Conservation (phyloP, 768 basidiomycete species). For the Rhodosporidiobolus sp. region DNA sequence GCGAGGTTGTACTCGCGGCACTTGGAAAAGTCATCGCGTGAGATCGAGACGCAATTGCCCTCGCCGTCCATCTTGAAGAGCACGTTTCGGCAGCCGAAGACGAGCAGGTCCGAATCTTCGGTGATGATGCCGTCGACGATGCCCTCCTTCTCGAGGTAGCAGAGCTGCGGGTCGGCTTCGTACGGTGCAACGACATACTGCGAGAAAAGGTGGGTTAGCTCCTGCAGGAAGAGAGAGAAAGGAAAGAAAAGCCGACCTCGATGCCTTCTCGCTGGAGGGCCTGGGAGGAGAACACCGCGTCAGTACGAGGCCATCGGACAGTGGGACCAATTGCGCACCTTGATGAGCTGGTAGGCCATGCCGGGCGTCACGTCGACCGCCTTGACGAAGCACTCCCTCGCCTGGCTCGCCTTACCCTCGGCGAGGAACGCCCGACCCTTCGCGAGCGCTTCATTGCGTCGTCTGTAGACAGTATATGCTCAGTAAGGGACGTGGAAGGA, state of each 20-base stretch:
- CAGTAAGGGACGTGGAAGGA: not conserved
- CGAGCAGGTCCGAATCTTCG: conserved; percentile 95
- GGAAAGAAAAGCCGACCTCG: conserved; percentile 17
- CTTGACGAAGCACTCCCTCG: conserved; percentile 83
- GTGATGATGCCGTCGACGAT: conserved; percentile 88
- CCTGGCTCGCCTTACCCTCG: conserved; percentile 74
- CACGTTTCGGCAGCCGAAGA: conserved; percentile 90
- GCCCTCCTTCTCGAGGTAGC: conserved; percentile 78
- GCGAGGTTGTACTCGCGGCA: conserved; percentile 68
- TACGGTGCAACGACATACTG: conserved; percentile 92
- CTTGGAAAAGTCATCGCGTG: conserved; percentile 48
- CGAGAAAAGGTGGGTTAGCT: accelerated
- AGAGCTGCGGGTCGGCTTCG: conserved; percentile 96
- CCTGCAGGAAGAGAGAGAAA: too few relatives aligned
- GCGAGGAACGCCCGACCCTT: conserved; percentile 68
- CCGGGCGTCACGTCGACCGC: conserved; percentile 92
- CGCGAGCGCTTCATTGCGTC: conserved; percentile 71
- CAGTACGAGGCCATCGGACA: accelerated
- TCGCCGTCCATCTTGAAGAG: conserved; percentile 84
- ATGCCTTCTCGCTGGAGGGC: conserved; percentile 78
- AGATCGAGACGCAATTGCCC: conserved; percentile 51
- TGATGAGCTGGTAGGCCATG: conserved; percentile 96
- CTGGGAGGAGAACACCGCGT: conserved; percentile 52
- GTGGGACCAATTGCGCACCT: too few relatives aligned
- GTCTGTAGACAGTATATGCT: conserved; percentile 46